phyloP scores from a whole-genome alignment of 169 alveolate species.

The Ichthyophthirius multifiliis region DNA sequence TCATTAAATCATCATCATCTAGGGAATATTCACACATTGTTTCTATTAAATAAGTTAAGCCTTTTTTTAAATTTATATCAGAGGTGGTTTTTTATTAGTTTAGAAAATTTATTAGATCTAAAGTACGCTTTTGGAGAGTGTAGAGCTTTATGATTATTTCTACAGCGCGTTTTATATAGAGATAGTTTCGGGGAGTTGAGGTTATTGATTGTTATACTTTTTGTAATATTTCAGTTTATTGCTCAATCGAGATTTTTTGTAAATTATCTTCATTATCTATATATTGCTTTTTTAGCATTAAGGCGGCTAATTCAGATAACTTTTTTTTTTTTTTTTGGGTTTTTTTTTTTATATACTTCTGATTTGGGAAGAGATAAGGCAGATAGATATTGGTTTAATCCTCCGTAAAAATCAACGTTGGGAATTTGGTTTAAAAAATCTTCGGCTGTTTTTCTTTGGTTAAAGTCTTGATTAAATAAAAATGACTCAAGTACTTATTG shows the following conservation, averaged over 20 bases:
- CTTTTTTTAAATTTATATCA: neutral
- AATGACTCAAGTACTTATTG: neutral
- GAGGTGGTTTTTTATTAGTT: neutral
- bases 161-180: neutral
- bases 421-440: slow-evolving; percentile 2
- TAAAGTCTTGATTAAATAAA: neutral
- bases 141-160: neutral
- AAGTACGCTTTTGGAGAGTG: neutral
- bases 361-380: neutral
- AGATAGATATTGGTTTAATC: neutral
- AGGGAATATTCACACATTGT: slow-evolving; percentile 41
- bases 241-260: neutral
- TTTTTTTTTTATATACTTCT: too few species aligned
- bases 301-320: slow-evolving; percentile 3
- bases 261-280: neutral
- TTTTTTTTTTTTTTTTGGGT: neutral
- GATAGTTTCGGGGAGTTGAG: neutral
- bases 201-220: neutral
- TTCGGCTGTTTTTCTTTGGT: neutral
- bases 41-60: slow-evolving; percentile 25
- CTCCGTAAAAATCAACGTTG: neutral
- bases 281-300: neutral
- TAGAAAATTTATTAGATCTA: neutral
- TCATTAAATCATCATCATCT: slow-evolving; percentile 32
- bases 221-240: neutral